phyloP scores from a whole-genome alignment of 2,329 filamentous ascomycete genomes.

The Botrytis fabae region DNA sequence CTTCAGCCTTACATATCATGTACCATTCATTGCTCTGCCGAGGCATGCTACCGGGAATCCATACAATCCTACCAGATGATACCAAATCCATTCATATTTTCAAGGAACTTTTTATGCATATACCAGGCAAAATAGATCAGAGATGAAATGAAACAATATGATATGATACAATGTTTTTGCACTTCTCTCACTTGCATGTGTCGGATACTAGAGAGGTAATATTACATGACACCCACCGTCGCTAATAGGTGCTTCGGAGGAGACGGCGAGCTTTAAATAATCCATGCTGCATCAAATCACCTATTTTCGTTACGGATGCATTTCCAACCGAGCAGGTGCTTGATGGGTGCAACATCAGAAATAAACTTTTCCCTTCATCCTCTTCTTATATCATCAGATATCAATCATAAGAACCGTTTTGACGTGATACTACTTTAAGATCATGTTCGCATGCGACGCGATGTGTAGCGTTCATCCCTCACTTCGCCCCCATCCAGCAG shows the following conservation, averaged over 20 bases:
- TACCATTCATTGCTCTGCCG: background rate
- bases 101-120: slow-evolving; percentile 1
- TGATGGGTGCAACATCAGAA: background rate
- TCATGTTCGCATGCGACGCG: slow-evolving; percentile 9
- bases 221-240: background rate
- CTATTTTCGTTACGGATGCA: slow-evolving; percentile 5
- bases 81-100: background rate
- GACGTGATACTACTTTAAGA: slow-evolving; percentile 16
- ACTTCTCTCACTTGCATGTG: background rate
- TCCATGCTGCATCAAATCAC: slow-evolving; percentile 3
- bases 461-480: slow-evolving; percentile 1
- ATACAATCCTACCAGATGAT: background rate
- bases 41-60: background rate
- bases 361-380: background rate
- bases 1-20: slow-evolving; percentile 25
- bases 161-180: background rate
- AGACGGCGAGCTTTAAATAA: slow-evolving; percentile 7
- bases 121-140: background rate
- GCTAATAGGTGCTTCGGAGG: background rate
- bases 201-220: background rate
- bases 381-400: slow-evolving; percentile 4
- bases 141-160: background rate
- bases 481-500: background rate
- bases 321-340: background rate
- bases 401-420: slow-evolving; percentile 3